These are phyloP conservation scores for Pseudonitzschia multistriata DNA, from an alignment of 108 stramenopile species.

Conservation along the genomic window DNA sequence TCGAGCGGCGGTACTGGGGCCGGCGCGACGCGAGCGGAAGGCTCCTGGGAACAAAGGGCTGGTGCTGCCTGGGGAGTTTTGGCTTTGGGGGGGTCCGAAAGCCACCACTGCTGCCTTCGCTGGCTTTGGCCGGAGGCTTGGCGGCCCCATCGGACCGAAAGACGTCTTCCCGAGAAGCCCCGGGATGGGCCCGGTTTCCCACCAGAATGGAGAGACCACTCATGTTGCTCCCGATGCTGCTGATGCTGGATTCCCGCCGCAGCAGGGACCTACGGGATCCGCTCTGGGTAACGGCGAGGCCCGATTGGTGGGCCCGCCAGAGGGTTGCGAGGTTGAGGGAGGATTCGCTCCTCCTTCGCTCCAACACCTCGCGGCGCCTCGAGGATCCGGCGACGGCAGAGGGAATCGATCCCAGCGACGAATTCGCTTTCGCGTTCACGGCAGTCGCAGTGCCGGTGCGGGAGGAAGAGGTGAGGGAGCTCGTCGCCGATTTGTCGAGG, in stretches of 20 bases:
- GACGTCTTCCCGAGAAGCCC: conserved; percentile 7
- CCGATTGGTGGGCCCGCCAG: conserved; percentile 56
- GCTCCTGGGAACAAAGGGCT: background rate
- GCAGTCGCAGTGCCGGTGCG: background rate
- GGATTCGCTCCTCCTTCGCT: conserved; percentile 24
- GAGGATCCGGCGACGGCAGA: conserved; percentile 22
- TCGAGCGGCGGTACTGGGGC: background rate
- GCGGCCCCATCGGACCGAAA: conserved; percentile 1
- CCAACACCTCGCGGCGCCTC: conserved; percentile 31
- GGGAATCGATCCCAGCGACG: background rate
- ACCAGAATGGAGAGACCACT: conserved; percentile 11
- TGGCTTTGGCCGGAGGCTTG: background rate
- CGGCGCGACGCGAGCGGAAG: background rate
- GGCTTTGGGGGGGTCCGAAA: background rate
- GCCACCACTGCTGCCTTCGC: background rate
- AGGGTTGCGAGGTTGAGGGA: conserved; percentile 16
- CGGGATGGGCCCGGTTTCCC: conserved; percentile 2
- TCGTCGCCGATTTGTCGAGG: background rate
- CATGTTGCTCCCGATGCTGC: background rate
- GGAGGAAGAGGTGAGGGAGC: background rate
- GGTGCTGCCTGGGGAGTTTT: background rate
- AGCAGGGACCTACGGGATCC: conserved; percentile 27
- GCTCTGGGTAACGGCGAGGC: conserved; percentile 34
- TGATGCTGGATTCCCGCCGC: conserved; percentile 20
- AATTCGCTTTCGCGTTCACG: background rate